Conservation (phyloP, 2,329 filamentous ascomycete genomes). For the Colletotrichum nymphaeae region DNA sequence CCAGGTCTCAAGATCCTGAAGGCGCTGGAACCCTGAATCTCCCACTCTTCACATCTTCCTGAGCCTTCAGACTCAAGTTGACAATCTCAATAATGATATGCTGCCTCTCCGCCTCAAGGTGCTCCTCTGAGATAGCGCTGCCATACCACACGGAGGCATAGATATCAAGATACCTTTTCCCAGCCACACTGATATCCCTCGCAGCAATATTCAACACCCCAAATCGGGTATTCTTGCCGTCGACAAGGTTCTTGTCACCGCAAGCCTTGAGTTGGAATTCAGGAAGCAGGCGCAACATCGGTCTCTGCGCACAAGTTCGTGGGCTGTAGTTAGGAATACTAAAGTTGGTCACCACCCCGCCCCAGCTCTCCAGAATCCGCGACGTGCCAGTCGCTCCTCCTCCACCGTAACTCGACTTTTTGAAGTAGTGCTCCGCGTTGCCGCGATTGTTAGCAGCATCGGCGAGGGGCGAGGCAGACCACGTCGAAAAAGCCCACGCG, state of each 20-base stretch:
- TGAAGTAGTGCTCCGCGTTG: slow-evolving; percentile 45
- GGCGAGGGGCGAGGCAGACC: slow-evolving; percentile 40
- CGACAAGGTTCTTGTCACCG: slow-evolving; percentile 38
- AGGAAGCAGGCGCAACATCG: slow-evolving; percentile 42
- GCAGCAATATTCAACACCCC: slow-evolving; percentile 40
- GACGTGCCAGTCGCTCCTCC: slow-evolving; percentile 31
- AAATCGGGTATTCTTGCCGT: slow-evolving; percentile 36
- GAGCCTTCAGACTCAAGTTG: slow-evolving; percentile 36
- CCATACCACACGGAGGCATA: slow-evolving; percentile 41
- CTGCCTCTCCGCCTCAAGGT: slow-evolving; percentile 39
- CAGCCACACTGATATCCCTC: slow-evolving; percentile 34
- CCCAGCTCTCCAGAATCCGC: slow-evolving; percentile 43
- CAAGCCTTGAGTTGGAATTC: slow-evolving; percentile 42
- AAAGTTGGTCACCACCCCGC: slow-evolving; percentile 49
- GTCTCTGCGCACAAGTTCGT: slow-evolving; percentile 42
- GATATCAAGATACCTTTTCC: slow-evolving; percentile 33
- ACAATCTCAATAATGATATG: slow-evolving; percentile 41
- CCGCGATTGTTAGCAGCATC: slow-evolving; percentile 42
- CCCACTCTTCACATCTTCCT: slow-evolving; percentile 35
- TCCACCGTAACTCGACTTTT: slow-evolving; percentile 35
- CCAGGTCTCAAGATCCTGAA: background rate
- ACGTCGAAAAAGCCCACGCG: slow-evolving; percentile 38
- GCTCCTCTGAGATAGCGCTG: slow-evolving; percentile 36
- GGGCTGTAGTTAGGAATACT: slow-evolving; percentile 46
- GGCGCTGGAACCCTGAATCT: slow-evolving; percentile 1